Percentiles rank a stretch among this genome's conserved stretches.
Conservation (phyloP, 164 flowering plant species). For the Macadamia tetraphylla region DNA sequence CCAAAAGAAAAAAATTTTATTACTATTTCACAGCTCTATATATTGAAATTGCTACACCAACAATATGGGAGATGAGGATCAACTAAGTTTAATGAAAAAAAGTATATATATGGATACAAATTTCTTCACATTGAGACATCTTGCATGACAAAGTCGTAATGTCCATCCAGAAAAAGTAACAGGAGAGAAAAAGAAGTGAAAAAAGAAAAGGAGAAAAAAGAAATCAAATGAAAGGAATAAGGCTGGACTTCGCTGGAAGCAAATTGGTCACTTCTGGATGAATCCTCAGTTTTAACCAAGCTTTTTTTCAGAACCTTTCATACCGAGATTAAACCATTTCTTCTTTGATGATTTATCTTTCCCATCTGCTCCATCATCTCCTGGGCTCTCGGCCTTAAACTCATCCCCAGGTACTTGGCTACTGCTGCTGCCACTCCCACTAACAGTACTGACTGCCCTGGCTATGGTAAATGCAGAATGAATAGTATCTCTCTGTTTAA, state of each 20-base stretch:
- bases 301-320: constrained; percentile 75
- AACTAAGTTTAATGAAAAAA: background rate
- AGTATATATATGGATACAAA: background rate
- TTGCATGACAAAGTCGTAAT: background rate
- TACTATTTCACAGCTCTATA: too few species aligned
- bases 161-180: background rate
- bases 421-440: constrained; percentile 31
- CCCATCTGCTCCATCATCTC: constrained; percentile 64
- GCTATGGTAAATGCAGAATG: constrained; percentile 69
- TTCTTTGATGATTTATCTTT: constrained; percentile 73
- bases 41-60: too few species aligned
- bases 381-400: constrained; percentile 46
- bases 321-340: constrained; percentile 76
- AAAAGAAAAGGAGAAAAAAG: background rate
- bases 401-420: constrained; percentile 57
- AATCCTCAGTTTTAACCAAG: constrained; percentile 21
- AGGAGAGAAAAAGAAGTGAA: too few species aligned
- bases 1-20: too few species aligned
- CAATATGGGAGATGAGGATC: background rate
- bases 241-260: background rate
- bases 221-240: background rate
- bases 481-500: constrained; percentile 77
- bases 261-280: background rate
- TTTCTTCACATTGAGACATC: background rate
- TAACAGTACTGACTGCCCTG: constrained; percentile 23